phyloP scores from a whole-genome alignment of 129 eudicot species.

The Ambrosia trifida region DNA sequence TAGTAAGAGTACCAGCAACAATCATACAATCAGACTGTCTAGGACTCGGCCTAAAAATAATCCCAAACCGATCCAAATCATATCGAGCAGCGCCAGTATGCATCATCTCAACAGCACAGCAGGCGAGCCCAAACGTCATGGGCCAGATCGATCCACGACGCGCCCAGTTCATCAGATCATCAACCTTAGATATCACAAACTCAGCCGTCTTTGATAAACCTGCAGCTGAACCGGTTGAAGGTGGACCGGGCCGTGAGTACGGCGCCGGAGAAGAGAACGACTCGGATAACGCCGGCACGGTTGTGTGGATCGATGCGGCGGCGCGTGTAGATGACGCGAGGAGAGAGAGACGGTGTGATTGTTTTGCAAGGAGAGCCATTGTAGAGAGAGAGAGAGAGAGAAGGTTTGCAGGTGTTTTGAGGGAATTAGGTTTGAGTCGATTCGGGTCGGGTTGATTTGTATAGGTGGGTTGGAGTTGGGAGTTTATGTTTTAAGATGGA shows the following conservation, averaged over 20 bases:
- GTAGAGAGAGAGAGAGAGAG: neutral
- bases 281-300: slow-evolving; percentile 50
- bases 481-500: neutral
- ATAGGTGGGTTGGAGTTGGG: neutral
- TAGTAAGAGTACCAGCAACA: slow-evolving; percentile 97
- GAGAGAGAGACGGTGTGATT: slow-evolving; percentile 53
- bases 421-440: neutral
- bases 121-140: slow-evolving; percentile 95
- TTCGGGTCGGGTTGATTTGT: slow-evolving; percentile 11
- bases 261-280: slow-evolving; percentile 56
- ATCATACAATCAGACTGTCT: slow-evolving; percentile 98
- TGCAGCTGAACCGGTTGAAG: slow-evolving; percentile 48
- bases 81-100: slow-evolving; percentile 96
- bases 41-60: slow-evolving; percentile 94
- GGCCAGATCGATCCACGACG: slow-evolving; percentile 99
- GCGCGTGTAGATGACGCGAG: slow-evolving; percentile 48
- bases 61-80: slow-evolving; percentile 92
- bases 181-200: slow-evolving; percentile 91
- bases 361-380: slow-evolving; percentile 61
- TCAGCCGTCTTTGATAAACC: slow-evolving; percentile 81
- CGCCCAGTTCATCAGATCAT: slow-evolving; percentile 94
- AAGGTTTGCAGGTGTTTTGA: neutral
- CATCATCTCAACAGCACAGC: slow-evolving; percentile 99
- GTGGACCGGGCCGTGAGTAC: slow-evolving; percentile 55
- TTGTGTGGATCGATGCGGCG: slow-evolving; percentile 69